Percentiles rank a stretch among this genome's conserved stretches.
Conservation (phyloP, 345 rosid species). For the Aquilaria yunnanensis region DNA sequence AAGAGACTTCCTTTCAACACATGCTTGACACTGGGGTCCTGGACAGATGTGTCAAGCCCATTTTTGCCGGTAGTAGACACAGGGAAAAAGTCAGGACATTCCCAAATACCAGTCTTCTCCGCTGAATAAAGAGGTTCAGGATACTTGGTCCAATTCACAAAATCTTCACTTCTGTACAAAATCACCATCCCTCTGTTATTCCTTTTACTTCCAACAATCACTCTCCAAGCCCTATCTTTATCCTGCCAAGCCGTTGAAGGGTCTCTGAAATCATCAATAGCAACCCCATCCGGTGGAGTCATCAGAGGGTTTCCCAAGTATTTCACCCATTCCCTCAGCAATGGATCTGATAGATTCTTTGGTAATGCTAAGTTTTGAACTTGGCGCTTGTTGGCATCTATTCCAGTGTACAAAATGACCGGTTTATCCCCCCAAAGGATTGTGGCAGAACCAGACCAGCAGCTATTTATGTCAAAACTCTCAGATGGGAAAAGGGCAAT, state of each 20-base stretch:
- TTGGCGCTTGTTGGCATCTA: conserved; percentile 27
- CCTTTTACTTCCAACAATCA: conserved; percentile 29
- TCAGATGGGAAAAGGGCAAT: conserved; percentile 50
- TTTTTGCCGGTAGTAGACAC: conserved; percentile 23
- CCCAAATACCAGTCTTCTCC: conserved; percentile 51
- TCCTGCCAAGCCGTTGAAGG: conserved; percentile 60
- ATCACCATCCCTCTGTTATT: conserved; percentile 34
- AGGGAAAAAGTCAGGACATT: conserved; percentile 62
- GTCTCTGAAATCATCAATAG: conserved; percentile 46
- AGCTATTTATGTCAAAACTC: conserved; percentile 48
- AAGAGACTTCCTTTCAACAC: conserved; percentile 50
- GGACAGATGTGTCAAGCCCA: conserved; percentile 45
- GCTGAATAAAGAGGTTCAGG: conserved; percentile 29
- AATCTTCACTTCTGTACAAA: conserved; percentile 44
- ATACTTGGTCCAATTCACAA: conserved; percentile 30
- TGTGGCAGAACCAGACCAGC: conserved; percentile 73
- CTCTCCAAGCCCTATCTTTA: conserved; percentile 37
- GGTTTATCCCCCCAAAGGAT: conserved; percentile 52
- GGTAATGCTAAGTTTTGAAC: conserved; percentile 66
- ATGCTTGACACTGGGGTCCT: conserved; percentile 33
- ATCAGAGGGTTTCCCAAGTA: conserved; percentile 47
- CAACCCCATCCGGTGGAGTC: conserved; percentile 33
- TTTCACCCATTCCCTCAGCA: conserved; percentile 57
- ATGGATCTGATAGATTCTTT: conserved; percentile 47
- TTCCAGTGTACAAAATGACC: conserved; percentile 56